Conservation (phyloP, 2,329 filamentous ascomycete genomes). For the Phaeophleospora eucalypticola region DNA sequence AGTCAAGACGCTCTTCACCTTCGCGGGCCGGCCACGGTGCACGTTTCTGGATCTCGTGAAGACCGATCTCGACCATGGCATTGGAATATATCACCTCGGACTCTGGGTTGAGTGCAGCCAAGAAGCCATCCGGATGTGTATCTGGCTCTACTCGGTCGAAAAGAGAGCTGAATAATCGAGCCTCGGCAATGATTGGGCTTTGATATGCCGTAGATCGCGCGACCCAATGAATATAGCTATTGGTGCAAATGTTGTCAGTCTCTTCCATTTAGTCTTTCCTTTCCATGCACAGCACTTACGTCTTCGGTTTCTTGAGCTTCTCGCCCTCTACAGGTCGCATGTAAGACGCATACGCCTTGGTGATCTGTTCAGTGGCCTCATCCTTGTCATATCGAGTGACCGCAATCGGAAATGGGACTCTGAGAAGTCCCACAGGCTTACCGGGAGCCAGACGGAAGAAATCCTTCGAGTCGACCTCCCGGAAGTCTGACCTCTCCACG, state of each 20-base stretch:
- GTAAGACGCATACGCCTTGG: background rate
- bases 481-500: background rate
- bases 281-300: background rate
- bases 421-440: background rate
- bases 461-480: background rate
- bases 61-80: background rate
- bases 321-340: background rate
- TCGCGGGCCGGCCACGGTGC: background rate
- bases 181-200: background rate
- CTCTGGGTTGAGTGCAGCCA: background rate
- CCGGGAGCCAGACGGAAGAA: background rate
- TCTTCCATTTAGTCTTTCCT: background rate
- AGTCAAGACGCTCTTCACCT: background rate
- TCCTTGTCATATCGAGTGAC: background rate
- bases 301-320: background rate
- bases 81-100: background rate
- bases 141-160: background rate
- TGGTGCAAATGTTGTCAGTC: background rate
- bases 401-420: background rate
- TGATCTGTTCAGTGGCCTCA: background rate
- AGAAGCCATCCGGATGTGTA: background rate
- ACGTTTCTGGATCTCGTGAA: background rate
- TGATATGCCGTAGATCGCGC: background rate
- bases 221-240: background rate
- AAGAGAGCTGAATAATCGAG: background rate